Evolutionary conservation across 1,139 yeast species (phyloP), one percentile per base, ranked within the genome.

Genomic region (Meyerozyma smithsonii): DNA sequence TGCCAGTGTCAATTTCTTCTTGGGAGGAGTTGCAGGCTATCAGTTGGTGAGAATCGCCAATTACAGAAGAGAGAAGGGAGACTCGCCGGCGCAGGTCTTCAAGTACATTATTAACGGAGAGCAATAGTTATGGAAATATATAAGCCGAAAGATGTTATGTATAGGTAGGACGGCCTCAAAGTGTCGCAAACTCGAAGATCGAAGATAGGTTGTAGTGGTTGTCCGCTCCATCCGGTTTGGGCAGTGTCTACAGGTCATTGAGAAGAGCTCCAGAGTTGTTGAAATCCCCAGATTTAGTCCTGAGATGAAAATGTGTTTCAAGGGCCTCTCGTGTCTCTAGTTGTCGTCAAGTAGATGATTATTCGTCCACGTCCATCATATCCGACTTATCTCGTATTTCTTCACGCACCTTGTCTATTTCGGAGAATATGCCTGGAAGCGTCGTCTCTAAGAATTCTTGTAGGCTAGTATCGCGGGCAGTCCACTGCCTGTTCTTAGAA

Each of bases 1-100:
- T 52, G 98, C 97, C 4, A 81, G 94, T 24, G 98, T 92, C 44
- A 92, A 92, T 67, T 88, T 89, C 73, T 92, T 92, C 73, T 71
- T 92, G 46, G 96, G 96, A 21, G 70, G 82, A 32, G 96, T 94
- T 35, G 97, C 97, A 3, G 88, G 94, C 24, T 79, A 73, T 60
- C 98, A 92, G 69, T 65, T 92, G 36, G 55, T 68, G 39, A 78
- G 98, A 66, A 77, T 92, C 40, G 71, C 69, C 52, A 66, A 72
- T 47, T 87, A 79, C 69, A 84, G 89, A 67, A 49, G 56, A 41
- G 66, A 52, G 4, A 58, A 50, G 35, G 78, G 78, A n/a, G 78
- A 72, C 48, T 56, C 79, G 15, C 61, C 79, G 14, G 45, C 61
- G 18, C 77, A 81, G 54, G 75, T 81, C n/a, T 44, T 79, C 41